phyloP scores from a whole-genome alignment of 805 yeast genomes.

The Lipomyces sp. region DNA sequence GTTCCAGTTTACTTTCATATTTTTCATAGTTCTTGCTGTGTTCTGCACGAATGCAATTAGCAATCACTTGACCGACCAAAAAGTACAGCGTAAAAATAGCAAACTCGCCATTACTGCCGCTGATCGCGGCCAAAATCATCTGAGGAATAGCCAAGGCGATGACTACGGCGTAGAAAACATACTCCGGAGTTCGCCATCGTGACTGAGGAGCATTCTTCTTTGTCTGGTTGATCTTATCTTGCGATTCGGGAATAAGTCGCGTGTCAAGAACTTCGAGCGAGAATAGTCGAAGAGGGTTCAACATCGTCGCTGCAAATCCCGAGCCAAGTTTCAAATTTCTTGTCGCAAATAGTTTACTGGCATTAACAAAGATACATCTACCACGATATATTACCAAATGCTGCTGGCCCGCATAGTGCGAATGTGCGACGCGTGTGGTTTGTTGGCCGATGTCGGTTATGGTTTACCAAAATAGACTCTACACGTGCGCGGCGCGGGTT shows the following conservation, averaged over 20 bases:
- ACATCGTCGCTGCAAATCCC: too few species aligned
- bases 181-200: constrained; percentile 76
- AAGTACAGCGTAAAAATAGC: too few species aligned
- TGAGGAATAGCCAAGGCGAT: constrained; percentile 73
- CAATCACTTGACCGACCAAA: background rate
- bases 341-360: too few species aligned
- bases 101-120: constrained; percentile 56
- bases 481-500: too few species aligned
- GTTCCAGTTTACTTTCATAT: constrained; percentile 57
- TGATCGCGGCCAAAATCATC: constrained; percentile 78
- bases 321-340: too few species aligned
- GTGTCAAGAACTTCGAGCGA: constrained; percentile 45
- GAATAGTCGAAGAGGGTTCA: constrained; percentile 31
- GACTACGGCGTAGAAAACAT: constrained; percentile 59
- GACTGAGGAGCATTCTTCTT: constrained; percentile 40
- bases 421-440: too few species aligned
- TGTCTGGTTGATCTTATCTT: constrained; percentile 33
- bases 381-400: too few species aligned
- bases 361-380: too few species aligned
- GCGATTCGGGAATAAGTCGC: constrained; percentile 41
- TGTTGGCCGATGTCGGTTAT: too few species aligned
- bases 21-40: constrained; percentile 67
- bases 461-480: too few species aligned
- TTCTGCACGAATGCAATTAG: constrained; percentile 37
- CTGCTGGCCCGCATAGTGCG: too few species aligned